These are phyloP conservation scores for Diaporthe ilicicola DNA, from an alignment of 2,329 filamentous ascomycete genomes.

Conservation along the genomic window DNA sequence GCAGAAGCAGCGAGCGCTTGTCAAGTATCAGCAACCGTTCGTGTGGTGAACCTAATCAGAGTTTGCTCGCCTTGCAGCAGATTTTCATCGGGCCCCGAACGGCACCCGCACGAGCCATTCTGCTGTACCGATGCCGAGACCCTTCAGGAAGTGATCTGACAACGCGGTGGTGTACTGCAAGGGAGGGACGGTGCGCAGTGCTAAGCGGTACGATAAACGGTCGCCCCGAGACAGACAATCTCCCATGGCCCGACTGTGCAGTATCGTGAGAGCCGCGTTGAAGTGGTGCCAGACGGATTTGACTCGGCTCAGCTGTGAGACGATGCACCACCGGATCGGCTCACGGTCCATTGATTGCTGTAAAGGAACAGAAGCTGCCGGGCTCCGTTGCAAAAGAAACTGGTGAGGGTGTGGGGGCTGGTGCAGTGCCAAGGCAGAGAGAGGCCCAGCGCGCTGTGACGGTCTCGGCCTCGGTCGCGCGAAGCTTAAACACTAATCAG, in stretches of 20 bases:
- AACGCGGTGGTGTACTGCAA: slow-evolving; percentile 8
- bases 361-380: neutral
- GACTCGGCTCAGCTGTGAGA: slow-evolving; percentile 16
- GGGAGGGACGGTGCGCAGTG: neutral
- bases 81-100: neutral
- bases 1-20: slow-evolving; percentile 16
- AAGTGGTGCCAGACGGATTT: slow-evolving; percentile 6
- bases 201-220: neutral
- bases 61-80: neutral
- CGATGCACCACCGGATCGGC: slow-evolving; percentile 17
- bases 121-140: neutral
- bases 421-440: neutral
- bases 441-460: neutral
- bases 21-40: neutral
- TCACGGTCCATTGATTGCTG: neutral
- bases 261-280: neutral
- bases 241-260: neutral
- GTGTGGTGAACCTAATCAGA: neutral
- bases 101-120: neutral
- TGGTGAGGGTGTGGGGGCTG: neutral
- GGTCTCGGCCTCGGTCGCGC: neutral
- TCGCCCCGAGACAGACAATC: slow-evolving; percentile 22
- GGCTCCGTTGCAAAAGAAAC: neutral
- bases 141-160: neutral
- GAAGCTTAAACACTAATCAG: neutral